Conservation (phyloP, 2,329 filamentous ascomycete genomes). For the Incumbomyces lentus region DNA sequence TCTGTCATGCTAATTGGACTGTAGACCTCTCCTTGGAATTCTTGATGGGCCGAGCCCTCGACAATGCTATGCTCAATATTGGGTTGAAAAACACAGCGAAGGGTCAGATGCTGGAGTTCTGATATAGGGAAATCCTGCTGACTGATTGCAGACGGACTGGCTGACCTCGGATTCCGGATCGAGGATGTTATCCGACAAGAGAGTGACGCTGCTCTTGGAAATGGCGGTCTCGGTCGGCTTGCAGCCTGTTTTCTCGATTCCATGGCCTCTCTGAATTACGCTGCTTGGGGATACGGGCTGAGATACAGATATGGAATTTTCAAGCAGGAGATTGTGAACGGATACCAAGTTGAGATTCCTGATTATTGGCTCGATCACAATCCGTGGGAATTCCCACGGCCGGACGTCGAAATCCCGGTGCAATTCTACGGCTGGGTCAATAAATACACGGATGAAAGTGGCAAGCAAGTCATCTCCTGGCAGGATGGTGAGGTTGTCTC, state of each 20-base stretch:
- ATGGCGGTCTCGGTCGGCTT: slow-evolving; percentile 86
- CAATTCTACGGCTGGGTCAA: slow-evolving; percentile 87
- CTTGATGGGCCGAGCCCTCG: slow-evolving; percentile 87
- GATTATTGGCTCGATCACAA: slow-evolving; percentile 99
- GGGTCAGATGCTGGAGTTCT: slow-evolving; percentile 42
- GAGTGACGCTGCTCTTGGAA: slow-evolving; percentile 90
- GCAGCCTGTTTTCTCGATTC: slow-evolving; percentile 97
- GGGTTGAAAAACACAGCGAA: slow-evolving; percentile 75
- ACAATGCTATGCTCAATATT: slow-evolving; percentile 98
- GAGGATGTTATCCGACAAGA: slow-evolving; percentile 93
- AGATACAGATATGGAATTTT: slow-evolving; percentile 97
- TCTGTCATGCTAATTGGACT: background rate
- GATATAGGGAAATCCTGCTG: slow-evolving; percentile 13
- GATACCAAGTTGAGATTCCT: slow-evolving; percentile 94
- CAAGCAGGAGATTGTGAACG: slow-evolving; percentile 97
- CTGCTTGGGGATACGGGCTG: slow-evolving; percentile 94
- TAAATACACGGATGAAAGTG: slow-evolving; percentile 63
- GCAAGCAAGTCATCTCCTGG: slow-evolving; percentile 68
- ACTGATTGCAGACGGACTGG: slow-evolving; percentile 57
- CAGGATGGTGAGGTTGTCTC: slow-evolving; percentile 87
- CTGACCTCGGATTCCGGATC: slow-evolving; percentile 87
- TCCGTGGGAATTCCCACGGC: slow-evolving; percentile 94
- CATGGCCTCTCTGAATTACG: slow-evolving; percentile 84
- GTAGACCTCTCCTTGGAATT: slow-evolving; percentile 87
- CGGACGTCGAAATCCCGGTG: slow-evolving; percentile 91